Base-by-base conservation (phyloP, 768 basidiomycete species). In the Tulasnella sp. region DNA sequence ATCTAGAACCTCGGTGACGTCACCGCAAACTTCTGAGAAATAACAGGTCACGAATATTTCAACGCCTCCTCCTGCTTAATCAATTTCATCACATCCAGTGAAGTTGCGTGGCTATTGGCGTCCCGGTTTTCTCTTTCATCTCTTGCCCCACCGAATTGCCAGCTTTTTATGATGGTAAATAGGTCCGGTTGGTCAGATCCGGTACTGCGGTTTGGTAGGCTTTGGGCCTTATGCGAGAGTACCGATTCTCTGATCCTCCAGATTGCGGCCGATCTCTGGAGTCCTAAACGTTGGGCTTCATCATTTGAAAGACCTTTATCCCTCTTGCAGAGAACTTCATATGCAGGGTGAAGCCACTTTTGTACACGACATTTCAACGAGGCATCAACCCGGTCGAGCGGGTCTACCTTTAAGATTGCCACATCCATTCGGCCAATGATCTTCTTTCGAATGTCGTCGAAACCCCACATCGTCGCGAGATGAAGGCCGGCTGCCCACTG, bases 381-480 rank as follows among this genome's bases (percentile, higher is more conserved):
- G 2, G 69, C 18, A 18, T 46, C 39, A 39, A 77, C n/a, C 32
- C 67, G 70, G 20, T 77, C 76, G n/a, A 77, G 15, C 13, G 76
- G 76, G 69, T 26, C 35, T 7, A 39, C 13, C 13, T 32, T 39
- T 16, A 23, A 32, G 44, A 77, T 77, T 18, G 70, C 15, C 20
- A 13, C 26, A 44, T 29, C 70, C 37, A 71, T 39, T 6, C n/a
- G 7, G 11, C 3, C 32, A 40, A 77, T 77, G 44, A 55, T 55
- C 5, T 70, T 71, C 44, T 71, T 42, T 46, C 76, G 57, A 13
- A 44, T 39, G 15, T 40, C 37, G 26, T 77, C 70, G 75, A 70
- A 77, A 44, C 70, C n/a, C 76, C 76, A 77, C 76, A 77, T 77
- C 2, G 76, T 77, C 4, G 76, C 76, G 15, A 77, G 76, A 55